A percentile compares a stretch with the other conserved stretches of the same genome.
Conservation (phyloP, 2,329 filamentous ascomycete species). For the Trichoderma guizhouense region DNA sequence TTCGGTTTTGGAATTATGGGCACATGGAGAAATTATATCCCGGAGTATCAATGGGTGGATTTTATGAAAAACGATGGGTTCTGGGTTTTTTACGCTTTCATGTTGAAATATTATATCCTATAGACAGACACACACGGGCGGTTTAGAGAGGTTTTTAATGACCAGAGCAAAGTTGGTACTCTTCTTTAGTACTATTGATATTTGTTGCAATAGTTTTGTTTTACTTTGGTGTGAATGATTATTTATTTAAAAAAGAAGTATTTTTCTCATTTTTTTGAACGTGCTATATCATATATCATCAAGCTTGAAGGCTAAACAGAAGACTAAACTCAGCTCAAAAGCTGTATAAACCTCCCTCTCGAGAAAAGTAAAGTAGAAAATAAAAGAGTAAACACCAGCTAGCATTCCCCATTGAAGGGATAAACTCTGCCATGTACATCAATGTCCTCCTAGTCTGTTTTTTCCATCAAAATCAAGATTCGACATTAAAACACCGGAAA, state of each 20-base stretch:
- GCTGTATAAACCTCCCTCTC: background rate
- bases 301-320: background rate
- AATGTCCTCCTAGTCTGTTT: background rate
- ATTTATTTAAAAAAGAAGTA: background rate
- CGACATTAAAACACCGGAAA: background rate
- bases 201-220: background rate
- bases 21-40: background rate
- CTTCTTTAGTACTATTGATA: background rate
- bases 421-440: conserved; percentile 5
- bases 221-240: background rate
- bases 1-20: background rate
- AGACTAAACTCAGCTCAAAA: background rate
- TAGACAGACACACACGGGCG: background rate
- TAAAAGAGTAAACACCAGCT: background rate
- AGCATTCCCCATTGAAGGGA: background rate
- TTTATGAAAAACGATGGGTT: background rate
- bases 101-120: conserved; percentile 11
- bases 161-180: background rate
- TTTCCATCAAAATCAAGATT: background rate
- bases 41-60: background rate
- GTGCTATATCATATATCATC: background rate
- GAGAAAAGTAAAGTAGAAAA: background rate
- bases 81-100: background rate
- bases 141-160: background rate
- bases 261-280: background rate